Percentiles rank a stretch among this genome's conserved stretches.
Evolutionary conservation across 306 rosid species (phyloP).

Genomic region (Oxytropis ochrocephala): DNA sequence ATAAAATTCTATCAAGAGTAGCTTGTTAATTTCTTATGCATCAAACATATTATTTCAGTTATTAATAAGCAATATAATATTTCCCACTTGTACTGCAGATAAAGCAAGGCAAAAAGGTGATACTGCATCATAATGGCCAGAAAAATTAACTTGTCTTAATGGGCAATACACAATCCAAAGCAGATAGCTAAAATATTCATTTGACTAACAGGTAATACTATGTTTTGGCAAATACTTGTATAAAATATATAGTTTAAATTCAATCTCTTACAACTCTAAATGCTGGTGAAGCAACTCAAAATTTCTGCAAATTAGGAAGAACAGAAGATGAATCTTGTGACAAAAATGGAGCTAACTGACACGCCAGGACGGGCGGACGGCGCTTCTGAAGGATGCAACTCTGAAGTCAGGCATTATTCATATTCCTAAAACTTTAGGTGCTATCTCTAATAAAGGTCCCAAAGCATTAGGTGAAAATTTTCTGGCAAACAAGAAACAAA

Average conservation of each 20-base stretch:
- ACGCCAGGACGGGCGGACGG: constrained; percentile 16
- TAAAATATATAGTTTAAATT: constrained; percentile 30
- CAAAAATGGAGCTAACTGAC: constrained; percentile 26
- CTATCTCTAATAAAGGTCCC: constrained; percentile 61
- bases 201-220: constrained; percentile 16
- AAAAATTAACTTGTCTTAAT: constrained; percentile 8
- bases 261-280: constrained; percentile 34
- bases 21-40: too few relatives aligned
- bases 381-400: constrained; percentile 21
- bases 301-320: constrained; percentile 11
- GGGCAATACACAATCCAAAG: constrained; percentile 9
- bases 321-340: constrained; percentile 19
- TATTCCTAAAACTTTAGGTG: constrained; percentile 63
- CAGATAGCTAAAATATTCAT: constrained; percentile 20
- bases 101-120: not conserved
- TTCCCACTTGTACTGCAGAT: not conserved
- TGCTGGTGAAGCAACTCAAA: constrained; percentile 25
- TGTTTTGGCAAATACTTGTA: constrained; percentile 20
- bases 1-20: too few relatives aligned
- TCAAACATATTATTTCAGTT: too few relatives aligned
- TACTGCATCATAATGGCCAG: not conserved
- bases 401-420: constrained; percentile 29
- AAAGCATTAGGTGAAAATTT: constrained; percentile 94
- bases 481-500: constrained; percentile 91
- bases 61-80: too few relatives aligned